Conservation (phyloP, 805 yeast genomes). For the Candida silvatica region DNA sequence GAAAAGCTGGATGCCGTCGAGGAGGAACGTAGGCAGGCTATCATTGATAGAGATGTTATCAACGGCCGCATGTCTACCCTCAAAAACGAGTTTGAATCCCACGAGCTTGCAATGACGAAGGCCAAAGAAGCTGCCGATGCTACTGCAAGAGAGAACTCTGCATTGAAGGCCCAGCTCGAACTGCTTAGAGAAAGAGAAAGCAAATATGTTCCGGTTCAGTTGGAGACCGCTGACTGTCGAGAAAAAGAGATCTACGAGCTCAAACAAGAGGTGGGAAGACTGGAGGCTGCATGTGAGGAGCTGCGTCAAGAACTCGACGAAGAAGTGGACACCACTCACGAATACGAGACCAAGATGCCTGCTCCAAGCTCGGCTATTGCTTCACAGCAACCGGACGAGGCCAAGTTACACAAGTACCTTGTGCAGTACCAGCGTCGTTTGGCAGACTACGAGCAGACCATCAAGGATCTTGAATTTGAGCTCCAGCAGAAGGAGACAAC, state of each 20-base stretch:
- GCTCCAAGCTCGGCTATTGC: neutral
- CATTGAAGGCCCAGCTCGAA: neutral
- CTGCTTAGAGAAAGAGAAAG: neutral
- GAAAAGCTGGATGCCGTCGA: neutral
- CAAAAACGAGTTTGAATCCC: neutral
- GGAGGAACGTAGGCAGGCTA: too few species aligned
- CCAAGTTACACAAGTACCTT: neutral
- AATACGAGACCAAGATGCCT: neutral
- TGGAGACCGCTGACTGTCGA: neutral
- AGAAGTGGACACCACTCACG: neutral
- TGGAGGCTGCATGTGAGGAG: too few species aligned
- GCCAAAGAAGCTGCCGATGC: neutral
- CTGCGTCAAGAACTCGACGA: neutral
- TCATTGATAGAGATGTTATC: neutral
- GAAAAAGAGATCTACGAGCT: conserved; percentile 1
- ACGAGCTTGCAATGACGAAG: neutral
- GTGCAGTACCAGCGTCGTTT: neutral
- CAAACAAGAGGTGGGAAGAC: neutral
- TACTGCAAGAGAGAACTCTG: neutral
- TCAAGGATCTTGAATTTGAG: conserved; percentile 6
- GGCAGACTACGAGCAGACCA: conserved; percentile 5
- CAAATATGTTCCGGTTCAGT: too few species aligned
- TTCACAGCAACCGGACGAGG: neutral
- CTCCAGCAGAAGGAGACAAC: conserved; percentile 10
- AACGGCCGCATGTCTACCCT: neutral